These are phyloP conservation scores for Phytophthora boehmeriae DNA, from an alignment of 352 stramenopile genomes.

Conservation along the genomic window DNA sequence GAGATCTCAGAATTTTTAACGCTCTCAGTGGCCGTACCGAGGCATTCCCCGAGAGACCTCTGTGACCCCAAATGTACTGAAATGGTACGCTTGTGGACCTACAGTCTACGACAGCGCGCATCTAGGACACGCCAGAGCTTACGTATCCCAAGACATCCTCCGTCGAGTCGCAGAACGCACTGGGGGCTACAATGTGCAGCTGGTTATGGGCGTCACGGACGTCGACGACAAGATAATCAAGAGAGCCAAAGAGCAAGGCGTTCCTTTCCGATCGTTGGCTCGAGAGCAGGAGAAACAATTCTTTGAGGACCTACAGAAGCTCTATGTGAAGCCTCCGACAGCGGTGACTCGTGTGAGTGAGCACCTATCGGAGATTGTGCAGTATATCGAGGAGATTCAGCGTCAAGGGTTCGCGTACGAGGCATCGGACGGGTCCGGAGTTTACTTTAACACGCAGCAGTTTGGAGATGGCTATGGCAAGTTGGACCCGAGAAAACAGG, in stretches of 20 bases:
- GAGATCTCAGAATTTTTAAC: slow-evolving; percentile 60
- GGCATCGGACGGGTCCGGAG: slow-evolving; percentile 83
- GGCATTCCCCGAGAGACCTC: slow-evolving; percentile 48
- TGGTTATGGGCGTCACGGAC: slow-evolving; percentile 97
- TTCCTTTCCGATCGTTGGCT: slow-evolving; percentile 57
- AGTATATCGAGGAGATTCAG: slow-evolving; percentile 93
- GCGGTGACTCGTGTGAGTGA: slow-evolving; percentile 92
- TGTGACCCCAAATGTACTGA: slow-evolving; percentile 53
- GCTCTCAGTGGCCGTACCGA: slow-evolving; percentile 51
- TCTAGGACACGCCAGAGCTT: slow-evolving; percentile 96
- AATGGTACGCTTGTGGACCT: slow-evolving; percentile 98
- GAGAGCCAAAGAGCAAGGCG: slow-evolving; percentile 45
- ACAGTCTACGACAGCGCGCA: slow-evolving; percentile 99
- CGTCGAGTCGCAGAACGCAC: slow-evolving; percentile 85
- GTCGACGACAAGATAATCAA: slow-evolving; percentile 99
- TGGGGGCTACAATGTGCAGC: slow-evolving; percentile 93
- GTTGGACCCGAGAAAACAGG: slow-evolving; percentile 57
- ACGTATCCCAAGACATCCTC: slow-evolving; percentile 95
- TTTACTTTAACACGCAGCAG: slow-evolving; percentile 96
- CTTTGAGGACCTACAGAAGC: slow-evolving; percentile 61
- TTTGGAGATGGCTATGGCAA: slow-evolving; percentile 81
- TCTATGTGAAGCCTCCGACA: slow-evolving; percentile 66
- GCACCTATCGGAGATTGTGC: slow-evolving; percentile 96
- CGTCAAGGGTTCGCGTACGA: slow-evolving; percentile 95
- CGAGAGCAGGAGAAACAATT: slow-evolving; percentile 69